Percentiles rank a stretch among this genome's conserved stretches.
Conservation (phyloP, 2,329 filamentous ascomycete species). For the Ophiostoma quercus region DNA sequence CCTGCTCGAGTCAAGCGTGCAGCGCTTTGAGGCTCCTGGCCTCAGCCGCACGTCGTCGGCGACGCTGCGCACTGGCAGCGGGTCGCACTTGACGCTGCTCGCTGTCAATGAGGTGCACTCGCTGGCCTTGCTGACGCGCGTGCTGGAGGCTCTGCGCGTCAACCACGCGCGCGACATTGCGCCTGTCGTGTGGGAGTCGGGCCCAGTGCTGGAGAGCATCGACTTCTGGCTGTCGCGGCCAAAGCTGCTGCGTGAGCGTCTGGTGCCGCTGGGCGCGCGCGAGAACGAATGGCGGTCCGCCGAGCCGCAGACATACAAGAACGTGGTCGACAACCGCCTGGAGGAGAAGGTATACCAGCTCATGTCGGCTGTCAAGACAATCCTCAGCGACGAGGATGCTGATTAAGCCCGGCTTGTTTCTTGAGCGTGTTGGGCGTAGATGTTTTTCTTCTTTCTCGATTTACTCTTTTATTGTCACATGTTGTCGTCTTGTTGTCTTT, state of each 20-base stretch:
- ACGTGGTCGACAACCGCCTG: constrained; percentile 55
- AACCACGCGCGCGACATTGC: constrained; percentile 68
- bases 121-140: constrained; percentile 66
- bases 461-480: background rate
- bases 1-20: constrained; percentile 66
- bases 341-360: constrained; percentile 72
- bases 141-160: constrained; percentile 61
- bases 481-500: background rate
- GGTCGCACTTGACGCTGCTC: constrained; percentile 62
- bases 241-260: constrained; percentile 62
- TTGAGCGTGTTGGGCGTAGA: background rate
- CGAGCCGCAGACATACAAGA: constrained; percentile 35
- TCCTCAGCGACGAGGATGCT: constrained; percentile 46
- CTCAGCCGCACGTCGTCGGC: constrained; percentile 41
- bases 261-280: constrained; percentile 66
- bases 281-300: constrained; percentile 59
- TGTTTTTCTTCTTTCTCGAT: background rate
- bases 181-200: constrained; percentile 68
- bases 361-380: constrained; percentile 55
- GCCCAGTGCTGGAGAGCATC: constrained; percentile 69
- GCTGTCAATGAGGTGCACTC: constrained; percentile 74
- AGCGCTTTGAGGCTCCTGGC: constrained; percentile 61
- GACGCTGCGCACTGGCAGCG: constrained; percentile 18
- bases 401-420: constrained; percentile 14
- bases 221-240: constrained; percentile 72